Conservation (phyloP, 2,329 filamentous ascomycete species). For the Penicillium expansum region DNA sequence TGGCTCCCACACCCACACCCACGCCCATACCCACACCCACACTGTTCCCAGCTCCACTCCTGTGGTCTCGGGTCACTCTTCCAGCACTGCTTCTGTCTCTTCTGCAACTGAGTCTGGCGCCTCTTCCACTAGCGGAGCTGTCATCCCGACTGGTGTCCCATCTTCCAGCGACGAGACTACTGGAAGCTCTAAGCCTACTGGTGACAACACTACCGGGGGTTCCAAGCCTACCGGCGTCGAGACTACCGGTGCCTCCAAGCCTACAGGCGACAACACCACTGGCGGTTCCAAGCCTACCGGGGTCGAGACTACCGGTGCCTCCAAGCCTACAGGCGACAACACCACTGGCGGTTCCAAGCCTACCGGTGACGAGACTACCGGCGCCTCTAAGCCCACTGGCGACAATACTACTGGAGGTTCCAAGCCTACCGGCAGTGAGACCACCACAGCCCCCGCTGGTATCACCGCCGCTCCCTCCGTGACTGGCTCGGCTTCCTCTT, state of each 20-base stretch:
- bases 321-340: not conserved
- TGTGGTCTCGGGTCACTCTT: not conserved
- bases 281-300: slow-evolving; percentile 5
- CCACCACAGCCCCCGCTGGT: slow-evolving; percentile 7
- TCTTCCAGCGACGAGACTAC: not conserved
- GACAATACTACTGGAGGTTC: not conserved
- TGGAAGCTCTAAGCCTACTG: not conserved
- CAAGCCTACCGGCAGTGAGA: slow-evolving; percentile 9
- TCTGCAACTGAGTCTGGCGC: not conserved
- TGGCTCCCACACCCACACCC: not conserved
- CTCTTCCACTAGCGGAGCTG: not conserved
- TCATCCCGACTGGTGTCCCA: not conserved
- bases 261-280: not conserved
- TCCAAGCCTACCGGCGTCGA: not conserved
- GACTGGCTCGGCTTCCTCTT: slow-evolving; percentile 16
- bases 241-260: not conserved
- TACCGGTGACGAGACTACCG: not conserved
- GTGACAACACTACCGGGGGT: not conserved
- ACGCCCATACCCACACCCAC: not conserved
- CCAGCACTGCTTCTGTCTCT: not conserved
- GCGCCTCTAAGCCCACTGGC: not conserved
- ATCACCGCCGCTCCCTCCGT: slow-evolving; percentile 11
- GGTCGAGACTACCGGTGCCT: slow-evolving; percentile 2
- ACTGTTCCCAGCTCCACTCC: slow-evolving; percentile 6
- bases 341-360: not conserved